Conservation (phyloP, 371 early-diverging fungal genomes). For the Phascolomyces articulosus region DNA sequence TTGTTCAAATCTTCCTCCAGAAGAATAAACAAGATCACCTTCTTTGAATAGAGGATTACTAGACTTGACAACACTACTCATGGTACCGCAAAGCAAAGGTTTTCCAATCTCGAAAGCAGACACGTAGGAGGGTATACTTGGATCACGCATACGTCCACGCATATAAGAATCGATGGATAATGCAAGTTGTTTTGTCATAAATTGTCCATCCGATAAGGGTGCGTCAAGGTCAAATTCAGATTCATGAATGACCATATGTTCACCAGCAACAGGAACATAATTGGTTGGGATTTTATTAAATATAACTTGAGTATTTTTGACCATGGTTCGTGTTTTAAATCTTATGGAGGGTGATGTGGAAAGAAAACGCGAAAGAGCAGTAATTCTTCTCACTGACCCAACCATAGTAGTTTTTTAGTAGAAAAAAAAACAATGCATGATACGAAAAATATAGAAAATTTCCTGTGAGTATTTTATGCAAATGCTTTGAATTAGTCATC, state of each 20-base stretch:
- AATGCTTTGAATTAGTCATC: no score
- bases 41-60: conserved; percentile 54
- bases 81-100: conserved; percentile 59
- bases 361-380: no score
- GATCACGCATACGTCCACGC: conserved; percentile 68
- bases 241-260: conserved; percentile 48
- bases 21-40: conserved; percentile 62
- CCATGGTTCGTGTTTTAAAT: no score
- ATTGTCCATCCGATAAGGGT: conserved; percentile 52
- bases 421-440: no score
- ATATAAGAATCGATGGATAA: conserved; percentile 51
- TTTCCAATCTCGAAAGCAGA: conserved; percentile 60
- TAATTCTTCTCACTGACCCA: no score
- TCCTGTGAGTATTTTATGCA: no score
- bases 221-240: conserved; percentile 47
- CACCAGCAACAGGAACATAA: conserved; percentile 39
- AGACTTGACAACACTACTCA: conserved; percentile 65
- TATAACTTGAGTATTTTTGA: conserved; percentile 27
- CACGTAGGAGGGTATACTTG: conserved; percentile 45
- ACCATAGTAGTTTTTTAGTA: no score
- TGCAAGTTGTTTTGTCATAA: conserved; percentile 52
- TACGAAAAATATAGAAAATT: no score
- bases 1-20: conserved; percentile 53
- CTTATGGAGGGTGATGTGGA: no score
- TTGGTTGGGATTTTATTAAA: conserved; percentile 41